Percentiles rank a stretch among this genome's conserved stretches.
Evolutionary conservation across 164 flowering plant genomes (phyloP).

Genomic region (Euptelea pleiosperma): DNA sequence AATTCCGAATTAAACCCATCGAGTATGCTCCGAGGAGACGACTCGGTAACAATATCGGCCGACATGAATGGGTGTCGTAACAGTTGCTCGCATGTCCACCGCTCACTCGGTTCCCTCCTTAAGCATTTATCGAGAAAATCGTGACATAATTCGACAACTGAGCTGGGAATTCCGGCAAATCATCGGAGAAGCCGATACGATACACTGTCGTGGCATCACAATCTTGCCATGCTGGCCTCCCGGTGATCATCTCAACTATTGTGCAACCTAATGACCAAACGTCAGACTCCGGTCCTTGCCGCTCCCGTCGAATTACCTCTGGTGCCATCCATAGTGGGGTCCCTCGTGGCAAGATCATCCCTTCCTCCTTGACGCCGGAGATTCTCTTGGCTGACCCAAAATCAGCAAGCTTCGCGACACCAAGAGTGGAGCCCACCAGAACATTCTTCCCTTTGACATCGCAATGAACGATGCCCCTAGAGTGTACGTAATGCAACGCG

Average conservation of each 20-base stretch:
- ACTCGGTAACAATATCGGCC: slow-evolving; percentile 1
- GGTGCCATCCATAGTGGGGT: slow-evolving; percentile 97
- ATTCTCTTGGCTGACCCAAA: slow-evolving; percentile 56
- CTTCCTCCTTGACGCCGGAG: not conserved
- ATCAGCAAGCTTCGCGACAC: slow-evolving; percentile 66
- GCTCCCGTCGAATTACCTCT: slow-evolving; percentile 57
- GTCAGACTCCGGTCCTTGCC: slow-evolving; percentile 61
- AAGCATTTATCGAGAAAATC: slow-evolving; percentile 63
- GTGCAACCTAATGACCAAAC: slow-evolving; percentile 88
- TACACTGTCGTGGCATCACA: slow-evolving; percentile 30
- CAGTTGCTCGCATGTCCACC: slow-evolving; percentile 65
- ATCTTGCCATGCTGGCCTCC: slow-evolving; percentile 59
- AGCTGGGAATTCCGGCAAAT: slow-evolving; percentile 48
- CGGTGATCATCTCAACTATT: slow-evolving; percentile 68
- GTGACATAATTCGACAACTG: slow-evolving; percentile 36
- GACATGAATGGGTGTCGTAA: slow-evolving; percentile 52
- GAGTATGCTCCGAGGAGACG: slow-evolving; percentile 61
- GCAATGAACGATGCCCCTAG: slow-evolving; percentile 58
- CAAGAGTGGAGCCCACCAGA: slow-evolving; percentile 30
- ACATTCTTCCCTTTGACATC: slow-evolving; percentile 76
- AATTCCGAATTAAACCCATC: slow-evolving; percentile 36
- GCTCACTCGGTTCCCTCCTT: slow-evolving; percentile 27
- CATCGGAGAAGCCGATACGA: slow-evolving; percentile 46
- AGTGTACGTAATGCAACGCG: slow-evolving; percentile 50
- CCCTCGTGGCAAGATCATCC: slow-evolving; percentile 37